Base-by-base conservation (phyloP, 1,284 basidiomycete genomes). In the Agaricales sp. region DNA sequence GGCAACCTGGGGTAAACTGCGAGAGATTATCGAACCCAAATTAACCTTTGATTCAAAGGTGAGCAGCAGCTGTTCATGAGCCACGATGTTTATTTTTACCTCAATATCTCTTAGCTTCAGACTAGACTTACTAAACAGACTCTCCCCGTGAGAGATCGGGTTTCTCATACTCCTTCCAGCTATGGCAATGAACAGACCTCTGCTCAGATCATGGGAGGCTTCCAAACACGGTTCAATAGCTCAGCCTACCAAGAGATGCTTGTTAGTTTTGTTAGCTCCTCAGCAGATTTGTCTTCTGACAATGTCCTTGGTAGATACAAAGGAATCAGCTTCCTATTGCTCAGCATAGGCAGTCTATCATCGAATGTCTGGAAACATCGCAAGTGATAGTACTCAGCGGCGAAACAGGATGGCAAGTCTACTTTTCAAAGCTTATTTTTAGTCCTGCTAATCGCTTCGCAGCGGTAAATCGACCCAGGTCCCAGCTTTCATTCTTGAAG, bases 381-480 rank as follows among this genome's bases (percentile, higher is more conserved):
- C 94, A 96, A 60, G 79, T 97, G 14, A 73, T 98, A 37, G 93
- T 99, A 0, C 73, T 99, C 1, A 95, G 92, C 59, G 96, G 96
- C 43, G 96, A 99, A 69, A 99, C 96, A 3, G 96, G 96, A 57
- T 99, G 92, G 89, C 89, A 57, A 59, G 67, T 57, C 16, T 22
- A 30, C 14, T 3, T n/a, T 37, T 16, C 43, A 35, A 35, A 21
- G 35, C 24, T 47, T 21, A 43, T 4, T 23, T 39, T 41, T 16
- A 37, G 30, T 50, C 51, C 48, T 48, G 43, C 14, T 47, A 23
- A 37, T 44, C 19, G 51, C 8, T 8, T 18, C 4, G 18, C 19
- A 92, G 93, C 59, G 96, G 95, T 13, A 99, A 99, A 68, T 97
- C 94, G 1, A 99, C 96, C 0, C 96, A 99, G 68, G 79, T 99